Evolutionary conservation across 2,329 filamentous ascomycete genomes (phyloP), one percentile per base, ranked within the genome.

Genomic region (Epicoccum nigrum): DNA sequence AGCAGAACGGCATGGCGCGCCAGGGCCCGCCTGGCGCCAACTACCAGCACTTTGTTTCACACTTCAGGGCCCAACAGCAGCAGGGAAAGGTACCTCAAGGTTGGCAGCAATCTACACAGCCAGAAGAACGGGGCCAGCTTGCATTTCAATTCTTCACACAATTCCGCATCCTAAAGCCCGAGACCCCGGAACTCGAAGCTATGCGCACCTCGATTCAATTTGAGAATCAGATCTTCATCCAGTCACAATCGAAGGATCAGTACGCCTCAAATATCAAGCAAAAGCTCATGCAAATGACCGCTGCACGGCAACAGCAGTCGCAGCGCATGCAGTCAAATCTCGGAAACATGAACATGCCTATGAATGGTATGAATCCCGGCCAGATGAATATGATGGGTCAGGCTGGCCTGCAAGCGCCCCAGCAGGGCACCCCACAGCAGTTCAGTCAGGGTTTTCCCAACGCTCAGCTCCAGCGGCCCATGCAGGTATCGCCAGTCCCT

Each of bases 401-500:
- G 51, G 63, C 64, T 27, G 68, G 65, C 21, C 65, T 69, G 43
- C 72, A 73, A 39, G 61, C 56, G 27, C 63, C 59, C 12, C 56
- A 69, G 5, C 71, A 69, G 51, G 76, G 76, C 54, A 74, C 76
- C 55, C 69, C 74, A 25, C 74, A 74, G 45, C 76, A 77, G 45
- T 74, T 77, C 54, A 67, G 66, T 13, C 70, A 67, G 27, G 65
- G 62, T 28, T 81, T 81, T 52, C 74, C 78, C 11, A 72, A 73
- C 42, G 74, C 77, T 16, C 79, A 81, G 50, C 73, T 81, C 55
- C 78, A 77, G 46, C 77, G 76, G 17, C 78, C 71, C 19, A 77
- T 82, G 74, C 81, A 82, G 56, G 64, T 76, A 4, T 81, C 80
- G 2, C 76, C 79, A 0, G 77, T 83, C 35, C 71, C 73, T 19